phyloP scores from a whole-genome alignment of 2,329 filamentous ascomycete genomes.

The Ceratocystis papillata region DNA sequence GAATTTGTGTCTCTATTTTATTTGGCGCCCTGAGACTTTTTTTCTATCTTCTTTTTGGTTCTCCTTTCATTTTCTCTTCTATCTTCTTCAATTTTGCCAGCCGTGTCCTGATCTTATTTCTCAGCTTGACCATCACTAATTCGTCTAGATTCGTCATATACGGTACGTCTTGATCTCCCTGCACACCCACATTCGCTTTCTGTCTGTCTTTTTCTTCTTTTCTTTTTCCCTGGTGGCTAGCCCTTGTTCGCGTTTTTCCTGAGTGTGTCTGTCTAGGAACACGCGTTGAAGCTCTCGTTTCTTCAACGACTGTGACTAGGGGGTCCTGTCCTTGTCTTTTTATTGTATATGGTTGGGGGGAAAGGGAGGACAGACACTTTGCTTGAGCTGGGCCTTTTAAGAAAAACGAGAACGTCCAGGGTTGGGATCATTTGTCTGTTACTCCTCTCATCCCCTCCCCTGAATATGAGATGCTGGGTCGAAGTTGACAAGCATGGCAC shows the following conservation, averaged over 20 bases:
- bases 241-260: slow-evolving; percentile 13
- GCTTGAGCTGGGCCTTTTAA: slow-evolving; percentile 7
- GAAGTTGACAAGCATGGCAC: slow-evolving; percentile 22
- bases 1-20: no score
- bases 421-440: slow-evolving; percentile 14
- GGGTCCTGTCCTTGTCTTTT: slow-evolving; percentile 11
- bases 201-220: background rate
- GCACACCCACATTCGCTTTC: background rate
- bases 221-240: background rate
- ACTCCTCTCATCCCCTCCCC: slow-evolving; percentile 4
- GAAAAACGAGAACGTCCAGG: background rate
- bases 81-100: no score
- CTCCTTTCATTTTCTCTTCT: no score
- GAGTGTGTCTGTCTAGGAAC: slow-evolving; percentile 8
- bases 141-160: background rate
- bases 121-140: background rate
- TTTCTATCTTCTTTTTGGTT: no score
- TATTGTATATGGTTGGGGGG: slow-evolving; percentile 7
- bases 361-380: background rate
- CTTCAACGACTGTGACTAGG: slow-evolving; percentile 16
- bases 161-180: background rate
- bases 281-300: slow-evolving; percentile 15
- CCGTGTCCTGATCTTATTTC: no score
- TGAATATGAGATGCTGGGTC: slow-evolving; percentile 17
- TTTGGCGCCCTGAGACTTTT: no score